These are phyloP conservation scores for Suhomyces chickasaworum DNA, from an alignment of 1,139 yeast genomes.

Conservation along the genomic window DNA sequence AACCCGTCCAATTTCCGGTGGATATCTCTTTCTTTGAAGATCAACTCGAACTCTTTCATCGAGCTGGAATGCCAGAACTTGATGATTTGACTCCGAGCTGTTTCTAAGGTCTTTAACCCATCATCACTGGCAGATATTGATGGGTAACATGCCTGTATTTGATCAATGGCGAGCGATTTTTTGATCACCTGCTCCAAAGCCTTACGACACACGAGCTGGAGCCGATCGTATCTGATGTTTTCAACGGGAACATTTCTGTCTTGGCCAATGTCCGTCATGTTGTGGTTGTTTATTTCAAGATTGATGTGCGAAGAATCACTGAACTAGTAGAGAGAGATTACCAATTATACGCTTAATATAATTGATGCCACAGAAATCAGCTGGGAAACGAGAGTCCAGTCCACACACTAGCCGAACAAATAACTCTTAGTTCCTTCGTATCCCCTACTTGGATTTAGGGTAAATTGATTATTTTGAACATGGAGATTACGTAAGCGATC, in stretches of 20 bases:
- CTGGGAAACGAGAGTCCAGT: no score
- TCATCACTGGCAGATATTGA: constrained; percentile 49
- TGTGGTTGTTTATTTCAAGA: not conserved
- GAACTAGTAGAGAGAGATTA: no score
- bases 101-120: constrained; percentile 55
- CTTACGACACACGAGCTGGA: constrained; percentile 58
- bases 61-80: constrained; percentile 64
- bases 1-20: constrained; percentile 59
- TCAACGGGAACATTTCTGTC: constrained; percentile 18
- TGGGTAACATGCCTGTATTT: constrained; percentile 69
- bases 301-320: not conserved
- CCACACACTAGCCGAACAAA: no score
- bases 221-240: constrained; percentile 53
- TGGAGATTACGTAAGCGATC: not conserved
- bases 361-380: not conserved
- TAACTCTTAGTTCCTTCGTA: no score
- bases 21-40: constrained; percentile 64
- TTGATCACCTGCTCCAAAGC: constrained; percentile 68
- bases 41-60: constrained; percentile 62
- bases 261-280: constrained; percentile 2
- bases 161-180: constrained; percentile 60
- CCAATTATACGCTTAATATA: not conserved
- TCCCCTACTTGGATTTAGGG: no score
- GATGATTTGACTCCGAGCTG: constrained; percentile 61
- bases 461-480: not conserved